phyloP scores from a whole-genome alignment of 1,284 basidiomycete species.

The Leccinum laetum region DNA sequence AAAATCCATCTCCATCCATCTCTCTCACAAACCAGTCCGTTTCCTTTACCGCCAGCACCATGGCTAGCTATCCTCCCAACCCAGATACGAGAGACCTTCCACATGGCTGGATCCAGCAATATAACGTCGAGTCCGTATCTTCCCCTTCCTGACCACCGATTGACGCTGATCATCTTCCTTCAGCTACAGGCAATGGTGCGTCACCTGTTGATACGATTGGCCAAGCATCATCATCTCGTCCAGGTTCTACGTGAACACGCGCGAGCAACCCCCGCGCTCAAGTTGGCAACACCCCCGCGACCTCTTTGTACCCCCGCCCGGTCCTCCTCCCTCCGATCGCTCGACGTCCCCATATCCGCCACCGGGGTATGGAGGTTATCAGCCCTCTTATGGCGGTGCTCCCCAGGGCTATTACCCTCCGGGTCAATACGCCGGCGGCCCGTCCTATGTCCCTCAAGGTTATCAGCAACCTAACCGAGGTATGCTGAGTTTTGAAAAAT shows the following conservation, averaged over 20 bases:
- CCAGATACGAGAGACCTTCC: conserved; percentile 66
- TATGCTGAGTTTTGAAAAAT: conserved; percentile 8
- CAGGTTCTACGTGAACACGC: conserved; percentile 75
- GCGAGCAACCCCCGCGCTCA: conserved; percentile 57
- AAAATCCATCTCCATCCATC: conserved; percentile 20
- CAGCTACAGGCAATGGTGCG: conserved; percentile 71
- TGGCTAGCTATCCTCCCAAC: conserved; percentile 54
- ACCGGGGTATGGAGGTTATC: conserved; percentile 24
- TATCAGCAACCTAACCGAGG: conserved; percentile 14
- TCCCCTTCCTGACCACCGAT: conserved; percentile 15
- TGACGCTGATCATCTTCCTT: conserved; percentile 21
- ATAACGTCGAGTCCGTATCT: conserved; percentile 59
- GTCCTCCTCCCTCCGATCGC: conserved; percentile 30
- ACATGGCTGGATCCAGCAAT: conserved; percentile 70
- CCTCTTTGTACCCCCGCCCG: conserved; percentile 45
- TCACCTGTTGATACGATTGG: conserved; percentile 5
- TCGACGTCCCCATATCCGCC: conserved; percentile 33
- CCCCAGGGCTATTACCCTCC: conserved; percentile 25
- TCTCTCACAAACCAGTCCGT: conserved; percentile 9
- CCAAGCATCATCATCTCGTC: neutral
- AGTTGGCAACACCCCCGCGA: conserved; percentile 69
- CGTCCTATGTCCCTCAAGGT: neutral
- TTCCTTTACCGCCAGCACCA: conserved; percentile 17
- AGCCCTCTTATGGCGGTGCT: conserved; percentile 14
- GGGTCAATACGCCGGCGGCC: conserved; percentile 20